Evolutionary conservation across 257 asterid species (phyloP).

Genomic region (Primulina eburnea): DNA sequence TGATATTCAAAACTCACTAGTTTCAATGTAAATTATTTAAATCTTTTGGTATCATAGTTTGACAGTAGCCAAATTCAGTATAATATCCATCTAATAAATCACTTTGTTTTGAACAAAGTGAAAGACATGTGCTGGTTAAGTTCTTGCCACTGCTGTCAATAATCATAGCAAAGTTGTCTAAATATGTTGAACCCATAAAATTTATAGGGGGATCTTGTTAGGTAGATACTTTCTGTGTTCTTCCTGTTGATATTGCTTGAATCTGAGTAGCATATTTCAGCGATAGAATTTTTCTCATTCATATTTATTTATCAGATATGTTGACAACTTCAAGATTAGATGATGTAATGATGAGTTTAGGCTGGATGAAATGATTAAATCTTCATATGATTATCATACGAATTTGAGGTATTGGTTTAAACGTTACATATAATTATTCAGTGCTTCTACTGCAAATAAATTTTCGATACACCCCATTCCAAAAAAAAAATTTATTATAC

Average conservation of each 20-base stretch:
- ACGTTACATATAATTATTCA: too few species aligned
- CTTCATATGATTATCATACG: too few species aligned
- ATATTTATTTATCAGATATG: neutral
- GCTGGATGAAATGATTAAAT: neutral
- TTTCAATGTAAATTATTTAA: neutral
- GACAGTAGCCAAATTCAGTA: constrained; percentile 30
- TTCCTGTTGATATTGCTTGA: neutral
- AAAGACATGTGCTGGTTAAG: constrained; percentile 20
- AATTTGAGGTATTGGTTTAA: too few species aligned
- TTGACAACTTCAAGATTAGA: neutral
- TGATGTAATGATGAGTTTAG: neutral
- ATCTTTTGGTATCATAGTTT: constrained; percentile 17
- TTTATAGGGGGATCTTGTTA: neutral
- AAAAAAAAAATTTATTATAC: too few species aligned
- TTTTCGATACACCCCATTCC: too few species aligned
- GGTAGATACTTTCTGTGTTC: neutral
- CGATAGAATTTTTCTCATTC: neutral
- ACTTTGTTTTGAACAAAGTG: neutral
- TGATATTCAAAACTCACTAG: constrained; percentile 4
- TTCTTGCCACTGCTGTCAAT: neutral
- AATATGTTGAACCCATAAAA: constrained; percentile 23
- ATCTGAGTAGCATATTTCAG: neutral
- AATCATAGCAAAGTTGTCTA: constrained; percentile 20
- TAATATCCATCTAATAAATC: constrained; percentile 23
- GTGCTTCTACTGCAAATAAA: too few species aligned